Base-by-base conservation (phyloP, 192 early-diverging fungal species). In the Rhizoclosmatium sp. region DNA sequence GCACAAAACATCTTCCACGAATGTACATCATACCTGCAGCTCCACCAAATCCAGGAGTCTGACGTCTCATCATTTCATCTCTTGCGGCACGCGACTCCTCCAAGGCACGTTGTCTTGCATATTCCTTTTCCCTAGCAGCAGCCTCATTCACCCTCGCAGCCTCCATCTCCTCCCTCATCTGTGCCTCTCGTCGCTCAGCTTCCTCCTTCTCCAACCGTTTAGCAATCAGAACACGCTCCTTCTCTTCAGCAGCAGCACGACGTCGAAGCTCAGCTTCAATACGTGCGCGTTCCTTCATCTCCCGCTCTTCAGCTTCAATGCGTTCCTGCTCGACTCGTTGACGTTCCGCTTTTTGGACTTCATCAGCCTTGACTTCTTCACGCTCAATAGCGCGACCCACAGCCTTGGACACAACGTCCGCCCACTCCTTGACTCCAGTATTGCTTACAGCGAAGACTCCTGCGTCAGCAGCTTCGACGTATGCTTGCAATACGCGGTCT, bases 171-270 rank as follows among this genome's bases (percentile, higher is more conserved):
- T 23, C 65, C 62, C 65, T 65, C 75, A 77, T 45, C 10, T n/a
- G 19, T 16, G 47, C 65, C 65, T 77, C 75, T 47, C 65, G 41
- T 47, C 64, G n/a, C 49, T 67, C 64, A 16, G 12, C 21, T 49
- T 77, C 75, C 40, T 77, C 75, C 51, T 44, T 42, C 48, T 2
- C 45, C 9, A 67, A 4, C 31, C 61, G 62, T 47, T 77, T 40
- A 23, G 19, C 75, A 77, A 65, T 77, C 75, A 68, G 19, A 1
- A 67, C 31, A 4, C 64, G 64, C 49, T 77, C 64, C 48, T 77
- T 77, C 49, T 68, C 65, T 21, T 77, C 75, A 7, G 65, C 62
- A 5, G 49, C 65, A 40, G 47, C 64, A 5, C 51, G 62, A 47
- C 62, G 65, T 61, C 40, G 19, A 14, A 14, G 2, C 75, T 77